These are phyloP conservation scores for Aspergillus sp. DNA, from an alignment of 2,329 filamentous ascomycete species.

Conservation along the genomic window DNA sequence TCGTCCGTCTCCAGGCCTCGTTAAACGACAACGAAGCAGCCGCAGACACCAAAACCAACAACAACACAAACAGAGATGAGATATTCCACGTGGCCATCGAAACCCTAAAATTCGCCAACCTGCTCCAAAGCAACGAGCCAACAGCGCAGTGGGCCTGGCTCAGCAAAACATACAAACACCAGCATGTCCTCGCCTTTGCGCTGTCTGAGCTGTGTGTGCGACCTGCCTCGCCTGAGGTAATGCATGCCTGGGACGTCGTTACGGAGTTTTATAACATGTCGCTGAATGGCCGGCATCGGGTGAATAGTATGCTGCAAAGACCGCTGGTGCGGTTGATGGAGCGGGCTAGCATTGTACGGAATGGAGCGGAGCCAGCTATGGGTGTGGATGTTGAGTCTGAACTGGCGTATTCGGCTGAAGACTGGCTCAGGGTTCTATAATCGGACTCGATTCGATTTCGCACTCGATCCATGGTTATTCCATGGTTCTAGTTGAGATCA, in stretches of 20 bases:
- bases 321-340: constrained; percentile 20
- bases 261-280: not conserved
- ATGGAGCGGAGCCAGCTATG: too few species aligned
- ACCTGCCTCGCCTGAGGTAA: not conserved
- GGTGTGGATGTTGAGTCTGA: too few species aligned
- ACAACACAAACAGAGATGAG: not conserved
- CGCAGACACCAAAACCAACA: too few species aligned
- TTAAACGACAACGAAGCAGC: too few species aligned
- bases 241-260: not conserved
- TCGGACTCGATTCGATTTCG: too few species aligned
- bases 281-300: too few species aligned
- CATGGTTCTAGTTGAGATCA: too few species aligned
- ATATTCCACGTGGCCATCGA: constrained; percentile 45
- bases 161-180: constrained; percentile 57
- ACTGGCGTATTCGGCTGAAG: too few species aligned
- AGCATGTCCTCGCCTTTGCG: constrained; percentile 57
- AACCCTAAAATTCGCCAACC: constrained; percentile 63
- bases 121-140: constrained; percentile 58
- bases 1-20: constrained; percentile 14
- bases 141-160: constrained; percentile 59
- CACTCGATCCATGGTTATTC: too few species aligned
- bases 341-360: not conserved
- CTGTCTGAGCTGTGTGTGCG: constrained; percentile 52
- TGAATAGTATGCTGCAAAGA: not conserved
- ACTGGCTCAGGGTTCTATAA: too few species aligned